A percentile compares a stretch with the other conserved stretches of the same genome.
phyloP scores from a whole-genome alignment of 1,284 basidiomycete species.

The Fomitiporia mediterranea region DNA sequence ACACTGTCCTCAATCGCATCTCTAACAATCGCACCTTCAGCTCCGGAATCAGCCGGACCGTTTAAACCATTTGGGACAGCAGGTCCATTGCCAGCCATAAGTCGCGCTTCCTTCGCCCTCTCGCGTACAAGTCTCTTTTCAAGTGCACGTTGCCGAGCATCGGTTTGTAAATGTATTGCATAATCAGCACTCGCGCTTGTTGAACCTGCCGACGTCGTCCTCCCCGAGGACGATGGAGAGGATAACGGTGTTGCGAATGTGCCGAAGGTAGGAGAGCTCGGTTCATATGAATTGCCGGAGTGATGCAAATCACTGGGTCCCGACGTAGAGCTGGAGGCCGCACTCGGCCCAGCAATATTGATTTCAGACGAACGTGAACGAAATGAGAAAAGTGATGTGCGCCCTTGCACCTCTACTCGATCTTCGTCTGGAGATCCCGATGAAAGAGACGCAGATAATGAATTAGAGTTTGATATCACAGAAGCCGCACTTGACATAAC shows the following conservation, averaged over 20 bases:
- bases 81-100: neutral
- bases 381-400: neutral
- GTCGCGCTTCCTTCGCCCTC: neutral
- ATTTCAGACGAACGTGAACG: too few species aligned
- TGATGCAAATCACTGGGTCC: too few species aligned
- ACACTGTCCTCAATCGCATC: neutral
- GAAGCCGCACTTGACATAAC: neutral
- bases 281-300: too few species aligned
- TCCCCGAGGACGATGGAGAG: neutral
- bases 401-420: neutral
- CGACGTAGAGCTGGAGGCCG: too few species aligned
- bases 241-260: neutral
- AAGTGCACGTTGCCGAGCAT: constrained; percentile 2
- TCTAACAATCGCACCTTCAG: neutral
- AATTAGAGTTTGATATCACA: neutral
- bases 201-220: neutral
- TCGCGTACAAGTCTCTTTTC: neutral
- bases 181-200: neutral
- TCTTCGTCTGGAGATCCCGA: neutral
- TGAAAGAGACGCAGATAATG: neutral
- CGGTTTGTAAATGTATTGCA: neutral
- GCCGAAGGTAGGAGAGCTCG: too few species aligned
- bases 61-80: neutral
- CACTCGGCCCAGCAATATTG: too few species aligned
- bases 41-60: too few species aligned